These are phyloP conservation scores for Lepidium africanum DNA, from an alignment of 345 rosid species.

Conservation along the genomic window DNA sequence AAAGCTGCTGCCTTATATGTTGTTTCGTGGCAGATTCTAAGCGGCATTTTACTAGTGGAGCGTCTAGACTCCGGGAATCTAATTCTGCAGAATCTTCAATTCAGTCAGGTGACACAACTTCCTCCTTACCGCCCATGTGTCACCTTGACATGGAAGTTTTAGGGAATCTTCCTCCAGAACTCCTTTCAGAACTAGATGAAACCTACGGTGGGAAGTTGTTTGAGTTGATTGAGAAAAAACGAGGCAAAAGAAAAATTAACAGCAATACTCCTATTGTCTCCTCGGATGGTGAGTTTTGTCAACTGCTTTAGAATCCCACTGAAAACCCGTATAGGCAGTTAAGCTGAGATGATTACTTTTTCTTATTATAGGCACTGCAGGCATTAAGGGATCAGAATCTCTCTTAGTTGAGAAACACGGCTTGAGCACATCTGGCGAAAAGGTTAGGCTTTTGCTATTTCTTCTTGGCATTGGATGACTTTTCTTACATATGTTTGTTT, in stretches of 20 bases:
- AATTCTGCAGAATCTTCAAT: conserved; percentile 28
- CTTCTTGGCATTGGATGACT: not conserved
- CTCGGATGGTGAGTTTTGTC: conserved; percentile 35
- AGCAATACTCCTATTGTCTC: conserved; percentile 10
- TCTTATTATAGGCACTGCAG: not conserved
- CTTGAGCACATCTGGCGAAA: conserved; percentile 15
- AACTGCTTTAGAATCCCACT: not conserved
- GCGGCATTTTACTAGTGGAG: conserved; percentile 22
- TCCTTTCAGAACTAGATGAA: conserved; percentile 72
- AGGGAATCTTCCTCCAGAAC: conserved; percentile 76
- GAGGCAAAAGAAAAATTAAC: conserved; percentile 31
- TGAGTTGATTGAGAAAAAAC: conserved; percentile 46
- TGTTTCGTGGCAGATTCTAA: conserved; percentile 38
- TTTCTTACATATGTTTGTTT: not conserved
- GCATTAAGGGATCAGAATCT: conserved; percentile 14
- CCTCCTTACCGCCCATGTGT: conserved; percentile 54
- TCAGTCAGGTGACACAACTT: conserved; percentile 27
- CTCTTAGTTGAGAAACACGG: conserved; percentile 20
- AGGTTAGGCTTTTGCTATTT: conserved; percentile 35
- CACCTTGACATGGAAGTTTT: conserved; percentile 78
- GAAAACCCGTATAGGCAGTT: not conserved
- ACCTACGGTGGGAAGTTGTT: conserved; percentile 67
- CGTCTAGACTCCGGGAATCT: conserved; percentile 23
- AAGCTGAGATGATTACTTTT: not conserved
- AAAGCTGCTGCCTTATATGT: not conserved